Conservation (phyloP, 2,329 filamentous ascomycete species). For the Pseudocercospora fuligena region DNA sequence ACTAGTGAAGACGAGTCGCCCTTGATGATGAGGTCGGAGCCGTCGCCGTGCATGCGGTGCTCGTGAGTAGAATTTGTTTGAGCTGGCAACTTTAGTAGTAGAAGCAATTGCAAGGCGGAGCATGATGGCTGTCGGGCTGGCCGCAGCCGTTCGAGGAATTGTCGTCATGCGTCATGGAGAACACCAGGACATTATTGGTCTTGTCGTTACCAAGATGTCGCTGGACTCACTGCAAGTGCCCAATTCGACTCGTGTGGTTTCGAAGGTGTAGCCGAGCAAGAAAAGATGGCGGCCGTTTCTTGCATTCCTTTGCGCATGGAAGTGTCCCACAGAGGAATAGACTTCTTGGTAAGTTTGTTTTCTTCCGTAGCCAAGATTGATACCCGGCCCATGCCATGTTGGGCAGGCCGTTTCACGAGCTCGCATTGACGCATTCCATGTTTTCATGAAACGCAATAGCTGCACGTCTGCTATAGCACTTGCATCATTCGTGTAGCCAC, state of each 20-base stretch:
- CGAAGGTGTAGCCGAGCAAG: neutral
- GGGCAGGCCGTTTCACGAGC: constrained; percentile 3
- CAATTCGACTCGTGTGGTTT: neutral
- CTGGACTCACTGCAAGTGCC: neutral
- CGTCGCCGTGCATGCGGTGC: too few species aligned
- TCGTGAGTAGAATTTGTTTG: neutral
- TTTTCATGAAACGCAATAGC: constrained; percentile 6
- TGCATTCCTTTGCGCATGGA: constrained; percentile 3
- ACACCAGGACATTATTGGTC: neutral
- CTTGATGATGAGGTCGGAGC: neutral
- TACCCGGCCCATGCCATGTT: neutral
- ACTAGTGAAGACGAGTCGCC: neutral
- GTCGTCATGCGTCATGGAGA: constrained; percentile 8
- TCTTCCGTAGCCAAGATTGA: constrained; percentile 6
- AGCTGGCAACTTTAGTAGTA: neutral
- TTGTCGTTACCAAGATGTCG: neutral
- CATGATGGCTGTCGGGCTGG: neutral
- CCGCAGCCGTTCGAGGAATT: neutral
- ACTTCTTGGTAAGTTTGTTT: neutral
- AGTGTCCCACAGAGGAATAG: neutral
- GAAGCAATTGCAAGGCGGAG: neutral
- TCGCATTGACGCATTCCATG: neutral
- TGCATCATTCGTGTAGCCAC: constrained; percentile 6
- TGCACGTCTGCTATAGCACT: constrained; percentile 2
- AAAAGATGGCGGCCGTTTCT: neutral